These are phyloP conservation scores for Pichia sp. DNA, from an alignment of 1,139 yeast genomes.

Conservation along the genomic window DNA sequence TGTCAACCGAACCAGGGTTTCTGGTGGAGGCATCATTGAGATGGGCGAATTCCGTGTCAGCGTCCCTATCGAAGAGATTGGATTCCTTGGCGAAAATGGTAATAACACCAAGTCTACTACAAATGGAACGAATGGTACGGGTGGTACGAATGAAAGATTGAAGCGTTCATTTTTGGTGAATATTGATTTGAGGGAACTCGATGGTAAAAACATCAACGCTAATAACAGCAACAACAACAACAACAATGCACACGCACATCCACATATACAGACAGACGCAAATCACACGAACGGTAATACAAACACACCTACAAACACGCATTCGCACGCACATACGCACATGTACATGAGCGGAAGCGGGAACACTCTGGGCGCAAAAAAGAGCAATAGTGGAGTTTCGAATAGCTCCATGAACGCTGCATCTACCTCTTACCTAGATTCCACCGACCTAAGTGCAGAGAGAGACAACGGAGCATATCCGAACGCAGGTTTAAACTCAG, in stretches of 20 bases:
- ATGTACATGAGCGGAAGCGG: not conserved
- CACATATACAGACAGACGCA: not conserved
- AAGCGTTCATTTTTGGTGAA: conserved; percentile 36
- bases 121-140: conserved; percentile 7
- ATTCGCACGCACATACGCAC: not conserved
- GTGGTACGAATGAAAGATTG: conserved; percentile 18
- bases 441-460: not conserved
- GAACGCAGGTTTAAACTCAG: not conserved
- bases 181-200: conserved; percentile 36
- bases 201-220: conserved; percentile 17
- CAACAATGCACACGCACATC: not conserved
- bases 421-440: not conserved
- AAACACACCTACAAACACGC: not conserved
- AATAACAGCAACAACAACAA: conserved; percentile 2
- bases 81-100: not conserved
- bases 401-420: not conserved
- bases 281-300: not conserved
- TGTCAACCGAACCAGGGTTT: conserved; percentile 31
- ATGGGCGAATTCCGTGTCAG: conserved; percentile 35
- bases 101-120: not conserved
- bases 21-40: conserved; percentile 24
- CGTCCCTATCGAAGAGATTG: conserved; percentile 33
- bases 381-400: not conserved
- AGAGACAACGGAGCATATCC: not conserved
- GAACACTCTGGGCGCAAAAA: not conserved